These are phyloP conservation scores for Aspergillus costaricaensis DNA, from an alignment of 2,329 filamentous ascomycete genomes.

Conservation along the genomic window DNA sequence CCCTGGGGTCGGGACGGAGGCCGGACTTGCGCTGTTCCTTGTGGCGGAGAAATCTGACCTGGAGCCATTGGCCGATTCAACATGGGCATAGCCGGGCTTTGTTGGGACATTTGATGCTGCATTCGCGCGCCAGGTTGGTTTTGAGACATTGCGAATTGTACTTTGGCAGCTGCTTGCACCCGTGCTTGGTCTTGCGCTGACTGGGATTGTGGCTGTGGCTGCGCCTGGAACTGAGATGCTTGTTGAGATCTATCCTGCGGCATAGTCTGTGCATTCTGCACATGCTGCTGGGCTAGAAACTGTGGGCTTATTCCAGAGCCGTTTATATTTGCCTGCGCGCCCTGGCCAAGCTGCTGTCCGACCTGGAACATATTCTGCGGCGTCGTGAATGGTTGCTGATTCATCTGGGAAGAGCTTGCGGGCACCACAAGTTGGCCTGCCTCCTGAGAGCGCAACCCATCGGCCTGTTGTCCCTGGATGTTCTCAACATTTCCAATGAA, in stretches of 20 bases:
- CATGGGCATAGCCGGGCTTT: slow-evolving; percentile 44
- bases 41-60: slow-evolving; percentile 41
- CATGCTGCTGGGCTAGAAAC: slow-evolving; percentile 46
- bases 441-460: slow-evolving; percentile 62
- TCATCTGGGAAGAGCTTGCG: slow-evolving; percentile 59
- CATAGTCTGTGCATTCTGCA: slow-evolving; percentile 45
- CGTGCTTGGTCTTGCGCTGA: slow-evolving; percentile 41
- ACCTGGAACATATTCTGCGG: slow-evolving; percentile 46
- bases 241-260: slow-evolving; percentile 47
- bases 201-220: slow-evolving; percentile 37
- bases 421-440: slow-evolving; percentile 65
- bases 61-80: slow-evolving; percentile 46
- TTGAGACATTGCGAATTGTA: slow-evolving; percentile 49
- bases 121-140: slow-evolving; percentile 46
- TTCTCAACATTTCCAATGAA: slow-evolving; percentile 54
- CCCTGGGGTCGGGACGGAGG: slow-evolving; percentile 37
- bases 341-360: slow-evolving; percentile 45
- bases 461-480: slow-evolving; percentile 62
- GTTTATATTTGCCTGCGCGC: slow-evolving; percentile 39
- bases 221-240: slow-evolving; percentile 35
- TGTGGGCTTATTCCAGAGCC: slow-evolving; percentile 42
- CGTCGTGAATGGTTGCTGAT: slow-evolving; percentile 42
- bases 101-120: slow-evolving; percentile 43
- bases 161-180: slow-evolving; percentile 47
- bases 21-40: slow-evolving; percentile 35